Conservation (phyloP, 805 yeast species). For the Metschnikowia kunwiensis region DNA sequence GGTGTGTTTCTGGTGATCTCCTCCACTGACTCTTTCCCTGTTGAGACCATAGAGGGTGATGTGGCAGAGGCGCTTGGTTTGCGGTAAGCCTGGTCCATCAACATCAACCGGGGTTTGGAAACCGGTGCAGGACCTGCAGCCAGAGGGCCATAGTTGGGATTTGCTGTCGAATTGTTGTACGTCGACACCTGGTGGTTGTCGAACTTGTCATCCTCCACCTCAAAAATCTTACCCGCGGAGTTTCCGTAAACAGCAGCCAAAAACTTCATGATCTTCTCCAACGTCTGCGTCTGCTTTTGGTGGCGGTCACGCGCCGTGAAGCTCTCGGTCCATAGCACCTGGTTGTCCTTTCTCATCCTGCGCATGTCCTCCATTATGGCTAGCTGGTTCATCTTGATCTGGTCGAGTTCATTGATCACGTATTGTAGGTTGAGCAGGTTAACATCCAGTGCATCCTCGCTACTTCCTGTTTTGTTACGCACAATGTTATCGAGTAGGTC, state of each 20-base stretch:
- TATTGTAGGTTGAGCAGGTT: slow-evolving; percentile 44
- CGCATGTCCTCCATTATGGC: slow-evolving; percentile 81
- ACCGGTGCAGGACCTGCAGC: slow-evolving; percentile 5
- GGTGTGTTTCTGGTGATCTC: slow-evolving; percentile 17
- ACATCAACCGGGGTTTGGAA: slow-evolving; percentile 37
- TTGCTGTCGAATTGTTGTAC: slow-evolving; percentile 12
- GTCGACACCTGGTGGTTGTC: slow-evolving; percentile 24
- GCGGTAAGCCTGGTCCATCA: slow-evolving; percentile 37
- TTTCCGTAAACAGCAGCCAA: slow-evolving; percentile 77
- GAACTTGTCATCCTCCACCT: slow-evolving; percentile 25
- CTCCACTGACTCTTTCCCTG: slow-evolving; percentile 16
- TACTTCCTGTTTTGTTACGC: slow-evolving; percentile 55
- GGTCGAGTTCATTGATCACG: slow-evolving; percentile 68
- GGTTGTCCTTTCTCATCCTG: slow-evolving; percentile 83
- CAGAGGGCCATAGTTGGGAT: slow-evolving; percentile 3
- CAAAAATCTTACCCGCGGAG: slow-evolving; percentile 49
- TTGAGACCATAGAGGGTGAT: slow-evolving; percentile 14
- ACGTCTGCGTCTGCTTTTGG: slow-evolving; percentile 78
- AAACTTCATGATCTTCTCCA: slow-evolving; percentile 83
- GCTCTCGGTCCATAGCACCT: slow-evolving; percentile 87
- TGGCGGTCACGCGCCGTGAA: slow-evolving; percentile 79
- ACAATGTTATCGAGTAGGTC: slow-evolving; percentile 83
- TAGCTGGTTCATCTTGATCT: slow-evolving; percentile 71
- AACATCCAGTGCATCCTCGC: slow-evolving; percentile 23
- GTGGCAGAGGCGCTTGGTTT: slow-evolving; percentile 3